These are phyloP conservation scores for Piper longum DNA, from an alignment of 164 flowering plant genomes.

Conservation along the genomic window DNA sequence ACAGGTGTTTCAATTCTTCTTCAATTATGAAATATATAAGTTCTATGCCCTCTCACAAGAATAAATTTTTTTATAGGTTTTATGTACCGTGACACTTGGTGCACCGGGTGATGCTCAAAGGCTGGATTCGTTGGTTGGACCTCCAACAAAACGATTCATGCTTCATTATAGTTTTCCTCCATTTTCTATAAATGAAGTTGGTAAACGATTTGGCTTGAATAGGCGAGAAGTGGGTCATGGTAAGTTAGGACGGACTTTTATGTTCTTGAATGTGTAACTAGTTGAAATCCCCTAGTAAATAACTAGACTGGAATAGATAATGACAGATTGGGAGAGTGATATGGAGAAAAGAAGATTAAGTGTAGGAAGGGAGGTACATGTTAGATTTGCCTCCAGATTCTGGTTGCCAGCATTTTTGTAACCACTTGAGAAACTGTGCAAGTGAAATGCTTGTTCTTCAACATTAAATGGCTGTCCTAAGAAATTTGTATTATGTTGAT, in stretches of 20 bases:
- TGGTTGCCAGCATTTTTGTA: too few relatives aligned
- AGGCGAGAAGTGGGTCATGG: constrained; percentile 99
- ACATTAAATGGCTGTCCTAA: too few relatives aligned
- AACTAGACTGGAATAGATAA: too few relatives aligned
- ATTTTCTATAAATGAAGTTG: constrained; percentile 89
- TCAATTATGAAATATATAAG: neutral
- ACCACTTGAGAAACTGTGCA: too few relatives aligned
- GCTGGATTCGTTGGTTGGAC: constrained; percentile 80
- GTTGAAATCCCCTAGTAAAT: too few relatives aligned
- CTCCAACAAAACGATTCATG: constrained; percentile 88
- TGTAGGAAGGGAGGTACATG: too few relatives aligned
- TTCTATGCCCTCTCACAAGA: neutral
- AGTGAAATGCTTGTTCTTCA: too few relatives aligned
- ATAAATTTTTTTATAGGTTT: constrained; percentile 35
- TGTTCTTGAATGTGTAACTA: neutral
- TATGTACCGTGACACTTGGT: constrained; percentile 91
- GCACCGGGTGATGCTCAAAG: constrained; percentile 93
- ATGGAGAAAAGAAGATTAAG: too few relatives aligned
- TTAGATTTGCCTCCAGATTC: too few relatives aligned
- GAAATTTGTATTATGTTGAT: too few relatives aligned
- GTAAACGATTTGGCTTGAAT: constrained; percentile 75
- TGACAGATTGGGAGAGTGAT: too few relatives aligned
- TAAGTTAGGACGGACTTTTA: constrained; percentile 12
- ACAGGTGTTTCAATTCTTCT: constrained; percentile 36
- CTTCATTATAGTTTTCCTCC: constrained; percentile 98